A percentile compares a stretch with the other conserved stretches of the same genome.
Conservation (phyloP, 345 rosid species). For the Combretum micranthum region DNA sequence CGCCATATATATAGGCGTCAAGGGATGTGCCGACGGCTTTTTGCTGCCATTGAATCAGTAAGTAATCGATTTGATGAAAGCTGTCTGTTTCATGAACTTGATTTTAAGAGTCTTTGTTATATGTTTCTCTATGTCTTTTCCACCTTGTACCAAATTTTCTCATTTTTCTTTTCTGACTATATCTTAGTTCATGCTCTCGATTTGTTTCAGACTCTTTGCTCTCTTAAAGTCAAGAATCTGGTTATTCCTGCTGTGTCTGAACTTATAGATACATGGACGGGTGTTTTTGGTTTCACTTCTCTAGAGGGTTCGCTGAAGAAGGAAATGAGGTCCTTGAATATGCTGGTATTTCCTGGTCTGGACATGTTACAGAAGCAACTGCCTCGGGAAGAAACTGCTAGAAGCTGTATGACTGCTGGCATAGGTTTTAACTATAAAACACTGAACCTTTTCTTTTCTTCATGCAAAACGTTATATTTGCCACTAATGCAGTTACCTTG, state of each 20-base stretch:
- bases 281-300: constrained; percentile 60
- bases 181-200: constrained; percentile 2
- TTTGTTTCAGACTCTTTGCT: constrained; percentile 46
- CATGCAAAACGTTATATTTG: neutral
- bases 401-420: constrained; percentile 27
- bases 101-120: neutral
- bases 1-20: constrained; percentile 77
- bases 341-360: constrained; percentile 76
- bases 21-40: constrained; percentile 89
- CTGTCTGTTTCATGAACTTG: neutral
- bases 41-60: constrained; percentile 65
- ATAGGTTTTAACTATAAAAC: constrained; percentile 4
- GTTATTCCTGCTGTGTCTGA: constrained; percentile 80
- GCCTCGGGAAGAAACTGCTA: constrained; percentile 24
- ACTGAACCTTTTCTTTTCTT: neutral
- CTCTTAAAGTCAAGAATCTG: constrained; percentile 59
- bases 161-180: constrained; percentile 1
- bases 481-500: neutral
- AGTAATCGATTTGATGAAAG: constrained; percentile 9
- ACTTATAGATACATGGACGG: constrained; percentile 67
- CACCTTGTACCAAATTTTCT: neutral
- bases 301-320: constrained; percentile 42
- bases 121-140: neutral
- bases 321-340: constrained; percentile 52
- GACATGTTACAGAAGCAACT: constrained; percentile 72